Evolutionary conservation across 2,329 filamentous ascomycete species (phyloP), one percentile per base, ranked within the genome.

Genomic region (Monilinia aucupariae): DNA sequence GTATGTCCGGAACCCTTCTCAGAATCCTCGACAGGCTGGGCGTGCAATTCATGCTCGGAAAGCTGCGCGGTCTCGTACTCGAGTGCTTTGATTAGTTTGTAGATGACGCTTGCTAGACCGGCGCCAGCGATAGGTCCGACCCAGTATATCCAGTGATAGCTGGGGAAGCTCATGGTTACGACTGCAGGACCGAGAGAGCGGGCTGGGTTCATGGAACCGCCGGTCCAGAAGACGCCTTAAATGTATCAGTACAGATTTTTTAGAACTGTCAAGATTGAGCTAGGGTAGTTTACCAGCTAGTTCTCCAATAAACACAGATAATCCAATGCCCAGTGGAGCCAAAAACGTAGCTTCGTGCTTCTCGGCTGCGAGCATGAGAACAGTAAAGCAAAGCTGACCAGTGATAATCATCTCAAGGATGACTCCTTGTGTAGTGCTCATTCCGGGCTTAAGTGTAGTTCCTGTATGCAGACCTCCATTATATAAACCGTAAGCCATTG

Each of bases 351-450:
- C 78, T 5, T 74, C 72, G 61, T 81, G 79, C 68, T 81, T 80
- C 70, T 81, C 79, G 32, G 78, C 78, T 27, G 79, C 79, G n/a
- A 81, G 74, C 79, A 81, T 80, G 65, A 81, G 79, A 60, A 81
- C 79, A 13, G 78, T 77, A 62, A 81, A 80, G 17, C 79, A 74
- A 32, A 82, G 66, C 65, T 81, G 76, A 13, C 78, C 76, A 3
- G 79, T 81, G 20, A 81, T 71, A 37, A 82, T 73, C 66, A 79
- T 78, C 66, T 82, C 79, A 47, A 82, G 79, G 63, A 81, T 77
- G 27, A 81, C 71, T n/a, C 79, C 80, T 66, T 80, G 79, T 2
- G 74, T 76, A 3, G 77, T 64, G 15, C 74, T 75, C 2, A 77
- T 76, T 7, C 75, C 75, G 25, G 72, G 74, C 41, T 74, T 73